These are phyloP conservation scores for Piloderma croceum DNA, from an alignment of 768 basidiomycete genomes.

Conservation along the genomic window DNA sequence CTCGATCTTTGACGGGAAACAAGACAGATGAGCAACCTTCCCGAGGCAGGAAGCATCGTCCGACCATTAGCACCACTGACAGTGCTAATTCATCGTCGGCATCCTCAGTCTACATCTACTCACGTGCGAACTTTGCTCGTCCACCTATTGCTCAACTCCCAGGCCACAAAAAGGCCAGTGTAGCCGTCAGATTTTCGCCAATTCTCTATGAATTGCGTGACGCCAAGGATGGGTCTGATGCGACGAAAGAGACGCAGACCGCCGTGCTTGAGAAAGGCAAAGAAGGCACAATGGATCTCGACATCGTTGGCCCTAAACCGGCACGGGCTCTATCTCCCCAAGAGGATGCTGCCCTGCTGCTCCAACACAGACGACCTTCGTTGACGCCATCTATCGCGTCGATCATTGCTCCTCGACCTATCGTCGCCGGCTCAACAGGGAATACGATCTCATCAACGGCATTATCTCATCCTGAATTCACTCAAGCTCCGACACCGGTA, in stretches of 20 bases:
- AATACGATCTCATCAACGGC: conserved; percentile 46
- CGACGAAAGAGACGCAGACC: conserved; percentile 45
- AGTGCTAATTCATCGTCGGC: conserved; percentile 32
- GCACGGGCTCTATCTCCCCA: conserved; percentile 11
- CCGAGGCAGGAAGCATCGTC: conserved; percentile 55
- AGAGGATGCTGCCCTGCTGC: conserved; percentile 8
- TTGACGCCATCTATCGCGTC: conserved; percentile 12
- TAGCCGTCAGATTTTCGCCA: conserved; percentile 92
- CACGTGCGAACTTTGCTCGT: conserved; percentile 87
- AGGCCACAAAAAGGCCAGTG: conserved; percentile 92
- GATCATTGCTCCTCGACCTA: conserved; percentile 48
- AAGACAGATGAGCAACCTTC: conserved; percentile 30
- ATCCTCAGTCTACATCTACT: conserved; percentile 88
- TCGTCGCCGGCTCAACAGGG: conserved; percentile 23
- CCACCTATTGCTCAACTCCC: conserved; percentile 93
- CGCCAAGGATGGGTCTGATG: conserved; percentile 39
- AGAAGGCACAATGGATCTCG: conserved; percentile 54
- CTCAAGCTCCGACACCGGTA: conserved; percentile 58
- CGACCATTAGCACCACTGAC: conserved; percentile 34
- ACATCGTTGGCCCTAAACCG: conserved; percentile 41
- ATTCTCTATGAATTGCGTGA: conserved; percentile 86
- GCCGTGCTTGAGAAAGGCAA: conserved; percentile 63
- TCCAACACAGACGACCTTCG: conserved; percentile 12
- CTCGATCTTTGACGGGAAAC: not conserved
- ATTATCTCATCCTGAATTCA: conserved; percentile 40